A percentile compares a stretch with the other conserved stretches of the same genome.
Conservation (phyloP, 495 filamentous ascomycete species). For the Penicillium arizonense region DNA sequence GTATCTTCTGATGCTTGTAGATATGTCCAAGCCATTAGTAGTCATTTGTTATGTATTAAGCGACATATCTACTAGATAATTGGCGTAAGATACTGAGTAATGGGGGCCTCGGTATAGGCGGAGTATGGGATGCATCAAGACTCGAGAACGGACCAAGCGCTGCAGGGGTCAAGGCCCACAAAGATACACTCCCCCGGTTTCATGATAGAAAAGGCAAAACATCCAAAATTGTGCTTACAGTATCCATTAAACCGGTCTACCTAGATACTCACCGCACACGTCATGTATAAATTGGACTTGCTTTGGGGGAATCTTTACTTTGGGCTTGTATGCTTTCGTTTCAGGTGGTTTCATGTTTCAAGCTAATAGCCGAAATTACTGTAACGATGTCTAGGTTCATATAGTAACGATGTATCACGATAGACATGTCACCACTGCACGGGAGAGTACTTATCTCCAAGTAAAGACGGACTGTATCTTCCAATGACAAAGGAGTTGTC, state of each 20-base stretch:
- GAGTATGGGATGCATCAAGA: background rate
- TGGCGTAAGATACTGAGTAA: background rate
- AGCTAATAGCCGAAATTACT: no score
- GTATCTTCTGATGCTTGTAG: no score
- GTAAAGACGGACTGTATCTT: no score
- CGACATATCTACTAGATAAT: background rate
- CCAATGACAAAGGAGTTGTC: background rate
- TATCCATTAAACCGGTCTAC: background rate
- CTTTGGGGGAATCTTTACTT: no score
- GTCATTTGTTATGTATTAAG: no score
- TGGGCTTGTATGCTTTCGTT: no score
- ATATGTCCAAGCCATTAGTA: no score
- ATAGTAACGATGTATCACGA: background rate
- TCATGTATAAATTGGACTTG: background rate
- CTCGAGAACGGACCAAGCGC: constrained; percentile 2
- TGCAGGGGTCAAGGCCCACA: constrained; percentile 10
- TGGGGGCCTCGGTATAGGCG: background rate
- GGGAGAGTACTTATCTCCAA: no score
- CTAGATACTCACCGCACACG: constrained; percentile 1
- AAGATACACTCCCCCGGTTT: constrained; percentile 4
- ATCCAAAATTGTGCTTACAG: background rate
- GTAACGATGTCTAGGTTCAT: background rate
- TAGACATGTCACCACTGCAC: no score
- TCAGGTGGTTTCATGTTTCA: no score
- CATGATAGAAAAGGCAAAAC: background rate